Evolutionary conservation across 2,329 filamentous ascomycete species (phyloP), one percentile per base, ranked within the genome.

Genomic region (Periconia macrospinosa): DNA sequence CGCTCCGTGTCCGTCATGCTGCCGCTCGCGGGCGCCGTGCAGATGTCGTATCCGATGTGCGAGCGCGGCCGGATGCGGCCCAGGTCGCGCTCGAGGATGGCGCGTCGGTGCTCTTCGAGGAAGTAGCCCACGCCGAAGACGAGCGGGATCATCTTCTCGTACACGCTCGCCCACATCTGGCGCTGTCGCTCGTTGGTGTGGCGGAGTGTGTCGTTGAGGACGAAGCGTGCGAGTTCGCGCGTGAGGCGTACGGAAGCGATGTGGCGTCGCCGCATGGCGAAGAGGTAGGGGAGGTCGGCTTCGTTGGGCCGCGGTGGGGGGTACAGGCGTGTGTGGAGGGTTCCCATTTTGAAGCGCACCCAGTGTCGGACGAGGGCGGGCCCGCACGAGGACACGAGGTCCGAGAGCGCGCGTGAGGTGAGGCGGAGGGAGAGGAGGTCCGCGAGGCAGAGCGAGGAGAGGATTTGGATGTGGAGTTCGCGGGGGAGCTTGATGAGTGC

Each of bases 51-150:
- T 30, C 70, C 68, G 51, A 70, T 67, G 43, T 68, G 58, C n/a
- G 61, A 66, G 19, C 66, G 59, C 41, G 66, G 65, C 49, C 68
- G 60, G 41, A 72, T 72, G 18, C 65, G 63, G 42, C 70, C 69
- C 45, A 71, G 64, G 49, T 73, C 70, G 47, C 68, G 55, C 48
- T 68, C 67, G 49, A 73, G 45, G 19, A 71, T 60, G 6, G 62
- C 56, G 30, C 69, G 55, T 46, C 68, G 61, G 54, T 73, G 68
- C 58, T 71, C 68, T 53, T 73, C 68, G 41, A 73, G 63, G 50
- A 74, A 74, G 45, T 70, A 72, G 1, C 68, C 69, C 8, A 74
- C 69, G 1, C 68, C 67, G 58, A 74, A 72, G 14, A 72, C 69
- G 19, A 74, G 59, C 18, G 70, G 69, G 41, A 72, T 67, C 67